phyloP scores from a whole-genome alignment of 2,329 filamentous ascomycete species.

The Sporothrix luriei region DNA sequence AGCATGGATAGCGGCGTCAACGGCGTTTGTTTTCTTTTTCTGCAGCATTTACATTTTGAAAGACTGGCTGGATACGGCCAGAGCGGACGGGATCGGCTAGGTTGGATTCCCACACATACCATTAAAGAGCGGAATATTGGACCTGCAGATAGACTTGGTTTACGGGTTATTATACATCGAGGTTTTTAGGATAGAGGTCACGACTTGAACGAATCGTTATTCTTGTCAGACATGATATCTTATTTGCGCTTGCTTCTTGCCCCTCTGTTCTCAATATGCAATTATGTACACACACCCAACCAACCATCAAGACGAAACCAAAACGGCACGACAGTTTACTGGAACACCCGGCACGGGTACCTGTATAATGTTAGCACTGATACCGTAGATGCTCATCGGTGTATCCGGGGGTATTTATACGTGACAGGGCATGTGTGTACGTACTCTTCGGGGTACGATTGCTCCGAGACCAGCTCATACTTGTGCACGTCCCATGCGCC shows the following conservation, averaged over 20 bases:
- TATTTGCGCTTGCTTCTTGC: constrained; percentile 27
- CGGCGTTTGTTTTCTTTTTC: background rate
- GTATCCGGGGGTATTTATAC: background rate
- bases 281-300: constrained; percentile 30
- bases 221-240: constrained; percentile 20
- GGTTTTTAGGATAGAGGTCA: background rate
- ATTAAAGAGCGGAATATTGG: background rate
- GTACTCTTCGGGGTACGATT: constrained; percentile 71
- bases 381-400: background rate
- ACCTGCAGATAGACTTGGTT: background rate
- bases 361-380: constrained; percentile 42
- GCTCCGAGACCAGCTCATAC: constrained; percentile 65
- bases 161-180: background rate
- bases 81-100: constrained; percentile 12
- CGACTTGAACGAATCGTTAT: background rate
- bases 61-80: background rate
- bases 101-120: background rate
- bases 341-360: constrained; percentile 67
- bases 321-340: constrained; percentile 44
- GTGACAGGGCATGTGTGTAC: background rate
- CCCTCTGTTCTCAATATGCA: constrained; percentile 4
- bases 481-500: constrained; percentile 68
- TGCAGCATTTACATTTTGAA: background rate
- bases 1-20: constrained; percentile 10
- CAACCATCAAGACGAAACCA: constrained; percentile 21